Conservation (phyloP, 768 basidiomycete species). For the Tylopilus plumbeoviolaceoides region DNA sequence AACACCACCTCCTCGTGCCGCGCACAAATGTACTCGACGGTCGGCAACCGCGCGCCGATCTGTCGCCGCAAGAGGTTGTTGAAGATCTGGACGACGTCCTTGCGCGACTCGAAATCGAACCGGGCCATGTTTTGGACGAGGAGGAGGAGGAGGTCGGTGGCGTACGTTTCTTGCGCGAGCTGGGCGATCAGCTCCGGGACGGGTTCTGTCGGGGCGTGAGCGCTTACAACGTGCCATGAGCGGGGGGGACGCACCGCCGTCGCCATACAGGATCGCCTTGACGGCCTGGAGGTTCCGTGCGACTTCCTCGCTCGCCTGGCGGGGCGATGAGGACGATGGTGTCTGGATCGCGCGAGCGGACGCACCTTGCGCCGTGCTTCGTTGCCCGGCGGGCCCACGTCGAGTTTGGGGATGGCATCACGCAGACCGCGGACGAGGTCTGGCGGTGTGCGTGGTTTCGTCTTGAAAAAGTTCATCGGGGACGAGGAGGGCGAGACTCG, state of each 20-base stretch:
- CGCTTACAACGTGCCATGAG: not conserved
- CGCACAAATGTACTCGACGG: constrained; percentile 85
- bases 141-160: constrained; percentile 77
- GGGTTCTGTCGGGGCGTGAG: constrained; percentile 49
- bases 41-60: constrained; percentile 93
- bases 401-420: constrained; percentile 76
- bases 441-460: constrained; percentile 81
- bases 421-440: constrained; percentile 81
- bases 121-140: constrained; percentile 79
- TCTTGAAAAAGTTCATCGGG: constrained; percentile 95
- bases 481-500: not conserved
- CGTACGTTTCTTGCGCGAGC: constrained; percentile 93
- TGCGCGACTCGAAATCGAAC: constrained; percentile 92
- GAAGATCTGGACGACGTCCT: constrained; percentile 82
- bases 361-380: constrained; percentile 80
- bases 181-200: constrained; percentile 89
- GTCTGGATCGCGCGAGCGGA: not conserved
- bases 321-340: not conserved
- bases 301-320: constrained; percentile 83
- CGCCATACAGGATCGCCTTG: constrained; percentile 83
- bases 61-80: constrained; percentile 87
- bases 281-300: constrained; percentile 88
- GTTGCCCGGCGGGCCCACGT: constrained; percentile 64
- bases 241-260: constrained; percentile 58
- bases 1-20: constrained; percentile 77